Evolutionary conservation across 495 filamentous ascomycete species (phyloP).

Genomic region (Arthonia radiata): DNA sequence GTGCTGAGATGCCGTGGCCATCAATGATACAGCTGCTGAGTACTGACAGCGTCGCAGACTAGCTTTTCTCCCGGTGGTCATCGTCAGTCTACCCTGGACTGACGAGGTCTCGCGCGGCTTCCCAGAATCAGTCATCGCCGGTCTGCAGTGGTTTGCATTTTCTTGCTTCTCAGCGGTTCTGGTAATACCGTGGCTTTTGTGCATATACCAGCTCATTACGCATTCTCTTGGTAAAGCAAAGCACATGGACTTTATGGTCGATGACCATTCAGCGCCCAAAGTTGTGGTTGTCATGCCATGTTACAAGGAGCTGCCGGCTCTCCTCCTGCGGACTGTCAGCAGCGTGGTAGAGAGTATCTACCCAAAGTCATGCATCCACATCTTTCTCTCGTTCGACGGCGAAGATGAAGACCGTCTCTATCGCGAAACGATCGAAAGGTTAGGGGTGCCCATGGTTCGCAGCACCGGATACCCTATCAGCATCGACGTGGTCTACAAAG

Average conservation of each 20-base stretch:
- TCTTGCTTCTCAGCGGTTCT: constrained; percentile 76
- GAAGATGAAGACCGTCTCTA: constrained; percentile 74
- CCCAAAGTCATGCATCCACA: constrained; percentile 74
- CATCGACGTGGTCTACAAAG: constrained; percentile 70
- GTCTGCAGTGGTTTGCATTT: constrained; percentile 90
- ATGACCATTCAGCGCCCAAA: constrained; percentile 72
- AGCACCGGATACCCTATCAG: constrained; percentile 54
- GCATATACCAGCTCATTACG: constrained; percentile 71
- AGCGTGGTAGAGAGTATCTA: constrained; percentile 92
- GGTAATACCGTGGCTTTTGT: constrained; percentile 77
- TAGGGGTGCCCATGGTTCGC: constrained; percentile 59
- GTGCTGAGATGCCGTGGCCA: constrained; percentile 28
- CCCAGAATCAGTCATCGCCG: constrained; percentile 34
- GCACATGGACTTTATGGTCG: constrained; percentile 58
- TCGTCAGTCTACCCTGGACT: constrained; percentile 79
- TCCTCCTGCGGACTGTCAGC: constrained; percentile 72
- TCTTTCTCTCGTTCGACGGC: constrained; percentile 92
- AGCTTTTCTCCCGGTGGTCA: constrained; percentile 81
- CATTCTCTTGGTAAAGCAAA: constrained; percentile 60
- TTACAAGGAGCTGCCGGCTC: constrained; percentile 73
- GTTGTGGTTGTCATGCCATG: constrained; percentile 95
- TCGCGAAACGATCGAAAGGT: constrained; percentile 62
- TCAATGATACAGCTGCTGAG: too few species aligned
- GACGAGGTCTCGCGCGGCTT: constrained; percentile 41
- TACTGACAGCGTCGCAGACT: constrained; percentile 35